Evolutionary conservation across 805 yeast species (phyloP).

Genomic region (Schwanniomyces vanrijiae): DNA sequence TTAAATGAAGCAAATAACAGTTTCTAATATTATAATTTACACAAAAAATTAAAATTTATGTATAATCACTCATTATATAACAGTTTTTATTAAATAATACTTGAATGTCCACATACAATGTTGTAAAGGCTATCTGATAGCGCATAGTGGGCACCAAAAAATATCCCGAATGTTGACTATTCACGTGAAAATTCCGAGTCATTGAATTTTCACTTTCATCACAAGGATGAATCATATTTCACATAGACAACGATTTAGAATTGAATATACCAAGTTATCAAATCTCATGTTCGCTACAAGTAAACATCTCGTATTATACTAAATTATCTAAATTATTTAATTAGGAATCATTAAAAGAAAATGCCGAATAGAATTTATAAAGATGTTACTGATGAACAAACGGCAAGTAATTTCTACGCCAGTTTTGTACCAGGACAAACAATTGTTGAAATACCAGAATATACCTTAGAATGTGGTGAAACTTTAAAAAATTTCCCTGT

Average conservation of each 20-base stretch:
- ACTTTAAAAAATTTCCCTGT: conserved; percentile 72
- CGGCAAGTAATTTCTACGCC: conserved; percentile 62
- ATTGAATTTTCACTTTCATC: neutral
- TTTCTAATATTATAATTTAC: neutral
- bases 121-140: too few relatives aligned
- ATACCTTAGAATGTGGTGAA: conserved; percentile 81
- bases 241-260: neutral
- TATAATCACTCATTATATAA: too few relatives aligned
- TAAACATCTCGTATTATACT: conserved; percentile 19
- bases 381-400: conserved; percentile 46
- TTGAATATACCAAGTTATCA: neutral
- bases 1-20: too few relatives aligned
- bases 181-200: neutral
- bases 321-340: neutral
- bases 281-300: conserved; percentile 12
- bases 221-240: neutral
- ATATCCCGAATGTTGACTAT: neutral
- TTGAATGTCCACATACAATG: too few relatives aligned
- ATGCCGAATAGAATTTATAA: conserved; percentile 24
- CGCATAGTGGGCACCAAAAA: too few relatives aligned
- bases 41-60: neutral
- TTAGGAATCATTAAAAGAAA: neutral
- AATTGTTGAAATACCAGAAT: conserved; percentile 73
- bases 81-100: neutral
- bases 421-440: conserved; percentile 74